Base-by-base conservation (phyloP, 805 yeast species). In the Suhomyces xylopsoci region DNA sequence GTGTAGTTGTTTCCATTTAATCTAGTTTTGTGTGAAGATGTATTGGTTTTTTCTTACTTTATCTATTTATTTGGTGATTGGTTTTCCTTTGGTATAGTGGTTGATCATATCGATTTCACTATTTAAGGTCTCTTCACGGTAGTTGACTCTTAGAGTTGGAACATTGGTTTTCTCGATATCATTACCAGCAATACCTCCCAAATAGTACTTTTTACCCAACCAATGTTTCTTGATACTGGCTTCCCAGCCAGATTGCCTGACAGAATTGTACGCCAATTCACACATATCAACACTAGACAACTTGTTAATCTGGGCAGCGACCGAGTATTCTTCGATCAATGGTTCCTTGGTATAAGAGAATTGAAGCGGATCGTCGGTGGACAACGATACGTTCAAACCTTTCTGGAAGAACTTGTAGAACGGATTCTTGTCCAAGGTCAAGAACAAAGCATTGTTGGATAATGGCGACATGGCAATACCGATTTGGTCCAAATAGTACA, bases 381-480 rank as follows among this genome's bases (percentile, higher is more conserved):
- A 92, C 51, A 94, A 75, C 0, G 97, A 90, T 40, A 94, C 97
- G 63, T 93, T 93, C 67, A 94, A 76, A 2, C 99, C 99, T 65
- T 94, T 84, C 64, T 87, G 88, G 80, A 93, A 96, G 68, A 90
- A 94, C 58, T 82, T 78, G 57, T 87, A 87, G 79, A 96, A 91
- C 32, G 99, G 99, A 68, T 94, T 94, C 75, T 96, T 96, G 66
- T 94, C 99, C 66, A 94, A 96, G 1, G 97, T 90, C 70, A 94
- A 78, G 67, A 94, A 94, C 63, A 94, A 78, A 0, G 99, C 99
- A 69, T 94, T 94, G 73, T 96, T 94, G 5, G 97, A 90, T 60
- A 94, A 74, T 45, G 99, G 99, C 2, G 98, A 92, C 99, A 94
- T 93, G 15, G 99, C 99, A 66, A 94, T 81, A 34, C 97, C 97